Evolutionary conservation across 2,329 filamentous ascomycete genomes (phyloP), one percentile per base, ranked within the genome.

Genomic region (Alternaria sp.): DNA sequence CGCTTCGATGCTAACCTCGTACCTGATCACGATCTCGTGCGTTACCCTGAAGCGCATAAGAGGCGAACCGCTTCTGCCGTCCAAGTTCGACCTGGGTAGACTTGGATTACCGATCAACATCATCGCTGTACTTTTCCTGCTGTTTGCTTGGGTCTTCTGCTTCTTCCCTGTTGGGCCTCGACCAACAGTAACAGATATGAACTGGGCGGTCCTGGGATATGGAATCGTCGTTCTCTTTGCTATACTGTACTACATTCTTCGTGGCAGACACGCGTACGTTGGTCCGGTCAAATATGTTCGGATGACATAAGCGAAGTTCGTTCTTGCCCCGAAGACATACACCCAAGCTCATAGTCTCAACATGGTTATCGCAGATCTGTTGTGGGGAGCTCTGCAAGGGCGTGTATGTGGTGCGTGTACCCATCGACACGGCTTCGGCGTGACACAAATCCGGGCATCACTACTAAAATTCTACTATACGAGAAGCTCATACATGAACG

Each of bases 1-100:
- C 0, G 63, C 63, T 49, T 68, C 66, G 2, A 68, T 74, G 30
- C 25, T 73, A 12, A 56, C 69, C 0, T 69, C 72, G 4, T 75
- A 75, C 44, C 49, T 72, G 44, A 66, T 86, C 10, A 82, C 83
- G 0, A 85, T 86, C 47, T 76, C 74, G 7, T 85, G 83, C 64
- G 71, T 85, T 4, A 65, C 81, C 3, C 67, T 83, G 9, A 83
- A 83, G 59, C 79, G 83, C 4, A 68, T 84, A 40, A 79, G 79
- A 12, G 74, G 78, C 4, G 77, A 85, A 52, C 70, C 77, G 5
- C 77, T 86, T 4, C 80, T 84, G 6, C 77, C 77, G 1, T 79
- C 81, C 2, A 80, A 81, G 25, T 86, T 83, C 79, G 80, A 79
- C 8, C 75, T 86, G 6, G 84, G 84, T n/a, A 71, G 69, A 15